A percentile compares a stretch with the other conserved stretches of the same genome.
Conservation (phyloP, 148 eudicot genomes). For the Vaccinium corymbosum region DNA sequence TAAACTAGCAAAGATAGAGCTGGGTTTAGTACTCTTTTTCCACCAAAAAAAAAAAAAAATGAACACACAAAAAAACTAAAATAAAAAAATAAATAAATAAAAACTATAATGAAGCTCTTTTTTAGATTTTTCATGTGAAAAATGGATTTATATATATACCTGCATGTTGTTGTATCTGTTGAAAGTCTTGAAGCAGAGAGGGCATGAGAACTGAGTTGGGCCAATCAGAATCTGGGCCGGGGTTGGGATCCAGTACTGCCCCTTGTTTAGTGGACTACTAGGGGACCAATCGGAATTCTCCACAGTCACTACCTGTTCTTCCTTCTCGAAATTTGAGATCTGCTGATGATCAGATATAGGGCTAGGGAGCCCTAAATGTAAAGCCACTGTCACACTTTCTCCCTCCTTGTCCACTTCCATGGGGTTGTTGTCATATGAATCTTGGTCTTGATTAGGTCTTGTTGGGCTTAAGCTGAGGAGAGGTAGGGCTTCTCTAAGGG, state of each 20-base stretch:
- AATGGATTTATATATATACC: conserved; percentile 33
- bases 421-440: conserved; percentile 9
- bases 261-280: conserved; percentile 47
- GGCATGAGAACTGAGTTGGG: conserved; percentile 88
- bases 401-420: conserved; percentile 21
- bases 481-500: conserved; percentile 55
- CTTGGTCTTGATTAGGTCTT: conserved; percentile 26
- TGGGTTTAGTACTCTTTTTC: conserved; percentile 25
- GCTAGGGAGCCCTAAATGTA: conserved; percentile 55
- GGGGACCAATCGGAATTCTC: not conserved
- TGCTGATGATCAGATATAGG: conserved; percentile 26
- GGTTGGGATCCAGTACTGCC: conserved; percentile 97
- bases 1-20: conserved; percentile 32
- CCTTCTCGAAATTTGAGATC: conserved; percentile 11
- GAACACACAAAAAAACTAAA: not conserved
- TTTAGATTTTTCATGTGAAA: not conserved
- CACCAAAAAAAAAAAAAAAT: conserved; percentile 13
- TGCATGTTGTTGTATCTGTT: conserved; percentile 96
- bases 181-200: conserved; percentile 91
- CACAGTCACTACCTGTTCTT: not conserved
- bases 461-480: conserved; percentile 43
- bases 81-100: not conserved
- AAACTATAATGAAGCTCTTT: conserved; percentile 3
- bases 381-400: conserved; percentile 40
- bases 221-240: conserved; percentile 89